A percentile compares a stretch with the other conserved stretches of the same genome.
Conservation (phyloP, 2,329 filamentous ascomycete species). For the Penicillium verrucosum region DNA sequence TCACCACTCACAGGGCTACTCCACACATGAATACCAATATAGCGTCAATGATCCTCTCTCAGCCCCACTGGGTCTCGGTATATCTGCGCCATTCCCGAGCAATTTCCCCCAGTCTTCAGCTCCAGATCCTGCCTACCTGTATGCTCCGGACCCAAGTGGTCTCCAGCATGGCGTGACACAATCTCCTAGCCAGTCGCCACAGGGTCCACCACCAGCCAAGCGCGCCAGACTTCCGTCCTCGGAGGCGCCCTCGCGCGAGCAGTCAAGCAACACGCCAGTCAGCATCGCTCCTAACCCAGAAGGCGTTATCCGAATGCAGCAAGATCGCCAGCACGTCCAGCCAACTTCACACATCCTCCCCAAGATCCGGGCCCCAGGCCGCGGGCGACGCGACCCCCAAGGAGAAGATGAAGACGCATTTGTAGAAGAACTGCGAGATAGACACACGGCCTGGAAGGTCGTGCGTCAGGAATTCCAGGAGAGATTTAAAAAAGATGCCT, state of each 20-base stretch:
- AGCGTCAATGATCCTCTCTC: constrained; percentile 27
- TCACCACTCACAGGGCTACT: constrained; percentile 32
- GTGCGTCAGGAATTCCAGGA: constrained; percentile 37
- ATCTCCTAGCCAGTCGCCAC: constrained; percentile 23
- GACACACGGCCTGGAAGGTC: constrained; percentile 39
- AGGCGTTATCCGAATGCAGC: constrained; percentile 39
- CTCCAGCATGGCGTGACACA: constrained; percentile 21
- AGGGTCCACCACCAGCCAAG: constrained; percentile 23
- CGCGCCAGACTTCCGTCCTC: constrained; percentile 23
- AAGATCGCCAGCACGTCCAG: constrained; percentile 32
- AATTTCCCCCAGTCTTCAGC: constrained; percentile 28
- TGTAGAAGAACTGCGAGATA: constrained; percentile 37
- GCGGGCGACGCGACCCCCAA: constrained; percentile 36
- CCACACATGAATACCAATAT: constrained; percentile 34
- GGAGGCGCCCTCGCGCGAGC: constrained; percentile 6
- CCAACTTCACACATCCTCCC: constrained; percentile 27
- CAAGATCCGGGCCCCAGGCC: constrained; percentile 30
- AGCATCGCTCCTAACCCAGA: constrained; percentile 41
- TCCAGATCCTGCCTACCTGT: constrained; percentile 26
- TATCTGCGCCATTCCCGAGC: constrained; percentile 33
- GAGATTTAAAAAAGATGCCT: constrained; percentile 38
- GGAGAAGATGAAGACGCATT: constrained; percentile 41
- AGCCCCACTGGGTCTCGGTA: constrained; percentile 38
- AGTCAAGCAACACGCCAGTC: constrained; percentile 30
- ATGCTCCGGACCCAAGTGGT: constrained; percentile 21